These are phyloP conservation scores for Tilletia walkeri DNA, from an alignment of 1,284 basidiomycete genomes.

Conservation along the genomic window DNA sequence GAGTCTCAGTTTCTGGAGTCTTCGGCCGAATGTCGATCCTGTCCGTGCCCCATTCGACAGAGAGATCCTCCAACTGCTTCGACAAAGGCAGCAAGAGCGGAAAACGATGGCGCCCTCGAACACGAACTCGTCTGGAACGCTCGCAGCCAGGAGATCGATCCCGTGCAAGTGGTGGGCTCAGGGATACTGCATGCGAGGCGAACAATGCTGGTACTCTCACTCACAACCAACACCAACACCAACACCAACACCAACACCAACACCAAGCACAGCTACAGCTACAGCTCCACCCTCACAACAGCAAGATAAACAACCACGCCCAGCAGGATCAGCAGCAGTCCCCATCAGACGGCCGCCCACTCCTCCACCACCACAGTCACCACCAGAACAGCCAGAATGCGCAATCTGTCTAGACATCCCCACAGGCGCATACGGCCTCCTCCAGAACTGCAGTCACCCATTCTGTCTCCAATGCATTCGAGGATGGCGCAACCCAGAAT, in stretches of 20 bases:
- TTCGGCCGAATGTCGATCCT: too few species aligned
- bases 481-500: not conserved
- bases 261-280: not conserved
- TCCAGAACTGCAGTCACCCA: constrained; percentile 12
- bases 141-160: not conserved
- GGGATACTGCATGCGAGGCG: not conserved
- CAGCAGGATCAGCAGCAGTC: not conserved
- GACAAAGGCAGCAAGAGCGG: too few species aligned
- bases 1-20: too few species aligned
- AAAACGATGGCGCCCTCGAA: too few species aligned
- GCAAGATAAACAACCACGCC: not conserved
- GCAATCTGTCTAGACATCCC: constrained; percentile 12
- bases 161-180: constrained; percentile 2
- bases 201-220: constrained; percentile 8
- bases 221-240: not conserved
- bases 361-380: not conserved
- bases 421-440: constrained; percentile 2
- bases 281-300: not conserved
- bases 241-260: not conserved
- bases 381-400: constrained; percentile 9
- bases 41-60: too few species aligned
- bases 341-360: not conserved
- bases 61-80: too few species aligned
- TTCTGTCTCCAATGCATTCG: constrained; percentile 14
- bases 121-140: not conserved